Evolutionary conservation across 768 basidiomycete genomes (phyloP).

Genomic region (Lentinula guzmanii): DNA sequence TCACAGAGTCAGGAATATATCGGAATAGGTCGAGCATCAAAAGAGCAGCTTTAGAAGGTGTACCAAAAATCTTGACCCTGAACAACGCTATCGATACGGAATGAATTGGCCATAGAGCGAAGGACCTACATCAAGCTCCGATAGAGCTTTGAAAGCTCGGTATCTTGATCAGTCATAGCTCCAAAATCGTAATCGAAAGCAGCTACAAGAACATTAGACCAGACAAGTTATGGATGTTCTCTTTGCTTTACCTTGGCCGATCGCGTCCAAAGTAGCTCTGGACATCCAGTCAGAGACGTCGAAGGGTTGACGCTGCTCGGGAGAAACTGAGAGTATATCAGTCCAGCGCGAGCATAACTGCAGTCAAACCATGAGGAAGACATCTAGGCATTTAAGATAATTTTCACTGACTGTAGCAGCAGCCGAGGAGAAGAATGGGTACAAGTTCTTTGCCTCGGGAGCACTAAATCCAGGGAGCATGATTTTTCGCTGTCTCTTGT

Average conservation of each 20-base stretch:
- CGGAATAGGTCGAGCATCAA: background rate
- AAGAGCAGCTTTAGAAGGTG: background rate
- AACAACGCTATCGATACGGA: background rate
- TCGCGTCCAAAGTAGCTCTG: conserved; percentile 30
- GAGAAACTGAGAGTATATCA: conserved; percentile 14
- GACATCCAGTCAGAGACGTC: conserved; percentile 23
- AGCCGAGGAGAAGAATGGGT: conserved; percentile 21
- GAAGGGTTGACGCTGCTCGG: conserved; percentile 12
- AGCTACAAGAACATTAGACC: conserved; percentile 5
- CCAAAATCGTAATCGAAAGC: conserved; percentile 39
- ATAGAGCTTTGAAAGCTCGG: conserved; percentile 30
- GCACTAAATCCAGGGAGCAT: conserved; percentile 28
- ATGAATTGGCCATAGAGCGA: background rate
- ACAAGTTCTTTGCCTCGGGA: conserved; percentile 19
- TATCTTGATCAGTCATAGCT: conserved; percentile 28
- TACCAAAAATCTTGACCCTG: conserved; percentile 18
- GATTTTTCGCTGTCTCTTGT: conserved; percentile 24
- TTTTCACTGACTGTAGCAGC: conserved; percentile 17
- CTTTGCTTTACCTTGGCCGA: conserved; percentile 29
- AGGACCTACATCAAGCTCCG: conserved; percentile 27
- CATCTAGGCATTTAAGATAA: no score
- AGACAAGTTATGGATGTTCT: conserved; percentile 16
- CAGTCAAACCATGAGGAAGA: background rate
- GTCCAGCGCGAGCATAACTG: conserved; percentile 23
- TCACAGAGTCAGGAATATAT: conserved; percentile 16